Conservation (phyloP, 345 rosid genomes). For the Ceriops tagal region DNA sequence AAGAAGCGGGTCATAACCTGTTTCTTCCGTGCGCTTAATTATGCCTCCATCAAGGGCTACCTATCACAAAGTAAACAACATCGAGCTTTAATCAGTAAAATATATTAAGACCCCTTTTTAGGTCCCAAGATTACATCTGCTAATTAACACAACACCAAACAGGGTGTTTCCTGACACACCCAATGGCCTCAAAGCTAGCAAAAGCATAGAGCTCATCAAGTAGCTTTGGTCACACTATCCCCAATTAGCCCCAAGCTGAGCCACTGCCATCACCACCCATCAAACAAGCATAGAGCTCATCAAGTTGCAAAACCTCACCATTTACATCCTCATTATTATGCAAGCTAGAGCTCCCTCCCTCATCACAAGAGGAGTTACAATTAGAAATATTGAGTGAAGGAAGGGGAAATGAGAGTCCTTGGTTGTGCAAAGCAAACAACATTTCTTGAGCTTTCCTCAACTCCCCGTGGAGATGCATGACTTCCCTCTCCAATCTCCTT, state of each 20-base stretch:
- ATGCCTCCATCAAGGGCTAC: too few species aligned
- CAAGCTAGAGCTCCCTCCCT: constrained; percentile 33
- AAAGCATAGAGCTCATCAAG: too few species aligned
- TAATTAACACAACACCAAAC: too few species aligned
- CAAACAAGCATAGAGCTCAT: constrained; percentile 70
- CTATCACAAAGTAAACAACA: too few species aligned
- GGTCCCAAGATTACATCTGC: too few species aligned
- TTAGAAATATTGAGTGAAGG: constrained; percentile 20
- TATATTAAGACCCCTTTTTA: too few species aligned
- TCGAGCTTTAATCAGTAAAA: too few species aligned
- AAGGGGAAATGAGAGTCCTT: neutral
- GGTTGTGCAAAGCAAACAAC: constrained; percentile 29
- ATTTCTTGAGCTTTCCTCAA: constrained; percentile 45
- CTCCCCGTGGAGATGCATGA: constrained; percentile 62
- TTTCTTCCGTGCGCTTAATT: too few species aligned
- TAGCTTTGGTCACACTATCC: too few species aligned
- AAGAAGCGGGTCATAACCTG: too few species aligned
- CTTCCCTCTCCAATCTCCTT: constrained; percentile 57
- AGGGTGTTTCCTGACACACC: too few species aligned
- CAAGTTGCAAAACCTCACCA: constrained; percentile 44
- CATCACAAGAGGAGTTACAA: constrained; percentile 35
- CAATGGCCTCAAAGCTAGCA: too few species aligned
- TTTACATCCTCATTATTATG: constrained; percentile 16
- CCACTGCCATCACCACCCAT: constrained; percentile 33
- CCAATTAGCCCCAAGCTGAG: constrained; percentile 38